These are phyloP conservation scores for Pisolithus sp. DNA, from an alignment of 768 basidiomycete species.

Conservation along the genomic window DNA sequence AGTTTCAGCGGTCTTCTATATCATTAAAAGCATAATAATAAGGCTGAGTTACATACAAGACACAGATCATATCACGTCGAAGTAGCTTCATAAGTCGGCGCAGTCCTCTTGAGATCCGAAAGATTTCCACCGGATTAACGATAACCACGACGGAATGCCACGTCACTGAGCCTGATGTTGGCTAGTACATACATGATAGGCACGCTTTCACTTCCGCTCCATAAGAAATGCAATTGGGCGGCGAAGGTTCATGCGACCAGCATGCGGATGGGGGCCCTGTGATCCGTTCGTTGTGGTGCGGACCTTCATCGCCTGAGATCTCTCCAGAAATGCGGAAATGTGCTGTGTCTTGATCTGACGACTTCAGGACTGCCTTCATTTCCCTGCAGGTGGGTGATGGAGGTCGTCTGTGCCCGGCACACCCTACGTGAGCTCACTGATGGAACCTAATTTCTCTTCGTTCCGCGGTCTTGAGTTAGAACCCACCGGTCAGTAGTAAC, in stretches of 20 bases:
- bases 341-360: conserved; percentile 9
- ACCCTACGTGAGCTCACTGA: conserved; percentile 2
- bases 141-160: background rate
- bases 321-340: conserved; percentile 24
- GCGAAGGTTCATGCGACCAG: conserved; percentile 9
- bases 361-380: conserved; percentile 14
- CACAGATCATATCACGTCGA: no score
- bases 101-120: no score
- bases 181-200: no score
- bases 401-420: conserved; percentile 1
- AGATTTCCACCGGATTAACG: background rate
- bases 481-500: background rate
- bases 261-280: conserved; percentile 12
- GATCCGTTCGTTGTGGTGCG: conserved; percentile 26
- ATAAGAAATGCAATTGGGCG: conserved; percentile 17
- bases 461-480: background rate
- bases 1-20: conserved; percentile 17
- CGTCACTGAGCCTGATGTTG: no score
- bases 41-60: no score
- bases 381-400: conserved; percentile 8
- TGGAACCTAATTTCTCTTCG: conserved; percentile 6
- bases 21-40: conserved; percentile 1
- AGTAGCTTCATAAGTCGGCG: no score
- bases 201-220: conserved; percentile 21
- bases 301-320: conserved; percentile 24